Conservation (phyloP, 352 stramenopile species). For the Pythium guiyangense region DNA sequence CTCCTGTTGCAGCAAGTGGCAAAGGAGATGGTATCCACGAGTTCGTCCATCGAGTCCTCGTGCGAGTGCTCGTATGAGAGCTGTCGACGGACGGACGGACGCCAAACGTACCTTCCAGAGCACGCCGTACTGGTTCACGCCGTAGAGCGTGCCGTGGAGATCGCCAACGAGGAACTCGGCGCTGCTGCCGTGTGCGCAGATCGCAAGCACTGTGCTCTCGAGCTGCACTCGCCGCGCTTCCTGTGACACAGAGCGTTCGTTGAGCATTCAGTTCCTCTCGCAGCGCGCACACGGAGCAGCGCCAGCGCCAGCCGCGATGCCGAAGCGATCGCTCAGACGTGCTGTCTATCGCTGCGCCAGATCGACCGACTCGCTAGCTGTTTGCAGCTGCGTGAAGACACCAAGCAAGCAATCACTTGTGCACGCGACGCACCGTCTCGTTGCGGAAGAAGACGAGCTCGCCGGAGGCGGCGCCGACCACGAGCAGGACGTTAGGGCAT, state of each 20-base stretch:
- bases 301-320: background rate
- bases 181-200: constrained; percentile 22
- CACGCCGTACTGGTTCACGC: constrained; percentile 47
- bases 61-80: no score
- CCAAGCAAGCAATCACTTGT: background rate
- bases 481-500: constrained; percentile 23
- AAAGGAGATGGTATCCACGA: background rate
- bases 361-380: no score
- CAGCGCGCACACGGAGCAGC: background rate
- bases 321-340: no score
- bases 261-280: background rate
- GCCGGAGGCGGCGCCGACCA: constrained; percentile 31
- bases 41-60: background rate
- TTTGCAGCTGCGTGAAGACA: background rate
- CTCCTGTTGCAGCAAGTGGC: background rate
- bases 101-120: constrained; percentile 34
- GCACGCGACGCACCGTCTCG: constrained; percentile 18
- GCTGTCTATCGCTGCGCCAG: no score
- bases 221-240: constrained; percentile 48
- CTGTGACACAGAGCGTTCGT: constrained; percentile 10
- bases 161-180: constrained; percentile 46
- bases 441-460: constrained; percentile 46
- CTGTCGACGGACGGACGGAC: background rate
- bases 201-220: constrained; percentile 32
- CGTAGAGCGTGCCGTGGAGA: constrained; percentile 36